Percentiles rank a stretch among this genome's conserved stretches.
These are phyloP conservation scores for Hygrophorus pudorinus DNA, from an alignment of 768 basidiomycete species.

Conservation along the genomic window DNA sequence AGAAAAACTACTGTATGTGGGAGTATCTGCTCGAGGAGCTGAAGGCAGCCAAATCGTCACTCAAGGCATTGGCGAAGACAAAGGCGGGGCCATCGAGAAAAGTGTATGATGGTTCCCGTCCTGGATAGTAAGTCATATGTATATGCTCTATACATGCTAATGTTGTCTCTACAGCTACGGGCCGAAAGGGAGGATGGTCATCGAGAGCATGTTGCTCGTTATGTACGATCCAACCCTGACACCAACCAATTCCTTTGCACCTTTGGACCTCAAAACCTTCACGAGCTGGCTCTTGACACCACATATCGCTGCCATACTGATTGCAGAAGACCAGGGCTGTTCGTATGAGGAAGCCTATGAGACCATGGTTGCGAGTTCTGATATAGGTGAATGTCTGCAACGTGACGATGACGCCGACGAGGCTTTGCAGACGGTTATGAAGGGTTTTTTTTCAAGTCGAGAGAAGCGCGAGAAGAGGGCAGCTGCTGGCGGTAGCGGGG, in stretches of 20 bases:
- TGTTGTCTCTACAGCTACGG: constrained; percentile 1
- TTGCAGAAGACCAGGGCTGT: neutral
- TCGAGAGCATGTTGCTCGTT: neutral
- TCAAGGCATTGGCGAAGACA: neutral
- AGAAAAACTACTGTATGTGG: neutral
- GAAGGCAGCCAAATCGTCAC: neutral
- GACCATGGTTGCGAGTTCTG: neutral
- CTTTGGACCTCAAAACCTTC: neutral
- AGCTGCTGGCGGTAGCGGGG: too few species aligned
- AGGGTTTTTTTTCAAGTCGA: too few species aligned
- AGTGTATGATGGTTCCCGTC: neutral
- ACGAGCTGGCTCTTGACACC: neutral
- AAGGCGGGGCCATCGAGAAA: neutral
- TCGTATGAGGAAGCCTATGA: neutral
- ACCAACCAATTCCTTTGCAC: neutral
- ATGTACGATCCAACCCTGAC: neutral
- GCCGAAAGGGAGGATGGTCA: constrained; percentile 1
- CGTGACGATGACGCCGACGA: neutral
- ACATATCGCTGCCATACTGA: neutral
- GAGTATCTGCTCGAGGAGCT: neutral
- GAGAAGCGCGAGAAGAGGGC: too few species aligned
- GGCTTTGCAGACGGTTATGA: too few species aligned
- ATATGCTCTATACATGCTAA: neutral
- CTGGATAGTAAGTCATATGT: neutral
- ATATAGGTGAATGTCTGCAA: neutral